Evolutionary conservation across 495 filamentous ascomycete species (phyloP), one percentile per base, ranked within the genome.

Genomic region (Hypoxylon trugodes): DNA sequence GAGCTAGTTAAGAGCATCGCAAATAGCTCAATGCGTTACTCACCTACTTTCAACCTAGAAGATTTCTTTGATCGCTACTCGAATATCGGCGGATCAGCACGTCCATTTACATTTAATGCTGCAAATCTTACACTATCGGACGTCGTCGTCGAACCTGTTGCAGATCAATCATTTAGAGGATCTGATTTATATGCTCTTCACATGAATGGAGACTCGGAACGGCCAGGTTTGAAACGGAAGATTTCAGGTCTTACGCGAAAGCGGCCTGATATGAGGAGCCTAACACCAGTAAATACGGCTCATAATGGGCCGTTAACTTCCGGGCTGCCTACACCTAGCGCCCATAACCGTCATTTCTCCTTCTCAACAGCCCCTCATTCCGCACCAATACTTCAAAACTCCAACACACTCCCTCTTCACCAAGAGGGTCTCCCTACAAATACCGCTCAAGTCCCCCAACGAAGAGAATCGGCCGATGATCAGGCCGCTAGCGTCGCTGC

Each of bases 51-150:
- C 65, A 89, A 92, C 53, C 82, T 93, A 3, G 91, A 96, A 61
- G 90, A 93, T 64, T 96, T 96, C 72, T 88, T 93, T 67, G 90
- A 93, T 66, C 84, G 91, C 16, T 96, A 96, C 48, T 74, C 75
- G 2, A 80, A 77, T 38, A 70, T 81, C 8, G 74, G 75, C 2
- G 72, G 77, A 8, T 66, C 73, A 0, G 76, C 74, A 6, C 73
- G 75, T 10, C 66, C 75, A 0, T 82, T 80, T 25, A 79, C 73
- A 8, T 84, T 85, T 45, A 81, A 85, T 40, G 74, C 79, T 1
- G 79, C 80, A 0, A 81, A 81, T 50, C 71, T 83, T 4, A 78
- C 73, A 22, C 75, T 90, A 26, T 66, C 81, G 7, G 86, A 89
- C 67, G 77, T 80, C 9, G 71, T 78, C 3, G 76, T 83, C 9